Conservation (phyloP, 805 yeast genomes). For the Cyberlindnera mrakii region DNA sequence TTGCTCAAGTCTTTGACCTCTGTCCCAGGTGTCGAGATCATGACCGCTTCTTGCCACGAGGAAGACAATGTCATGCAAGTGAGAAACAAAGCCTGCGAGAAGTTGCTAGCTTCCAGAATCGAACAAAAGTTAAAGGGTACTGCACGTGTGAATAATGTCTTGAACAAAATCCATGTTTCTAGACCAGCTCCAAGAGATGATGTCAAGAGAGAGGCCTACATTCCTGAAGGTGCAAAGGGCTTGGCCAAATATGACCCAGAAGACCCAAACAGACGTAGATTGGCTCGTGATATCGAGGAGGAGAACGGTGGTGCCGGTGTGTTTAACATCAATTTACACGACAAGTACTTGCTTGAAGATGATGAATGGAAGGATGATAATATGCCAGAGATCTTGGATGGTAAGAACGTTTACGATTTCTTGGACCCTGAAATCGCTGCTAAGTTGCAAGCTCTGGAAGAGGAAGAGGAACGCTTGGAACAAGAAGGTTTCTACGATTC, state of each 20-base stretch:
- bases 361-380: conserved; percentile 97
- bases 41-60: conserved; percentile 89
- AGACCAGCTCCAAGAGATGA: conserved; percentile 87
- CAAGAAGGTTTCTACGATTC: conserved; percentile 93
- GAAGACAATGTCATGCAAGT: conserved; percentile 95
- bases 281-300: conserved; percentile 85
- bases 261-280: conserved; percentile 75
- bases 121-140: conserved; percentile 95
- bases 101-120: conserved; percentile 88
- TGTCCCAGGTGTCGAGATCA: conserved; percentile 80
- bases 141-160: conserved; percentile 78
- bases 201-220: conserved; percentile 65
- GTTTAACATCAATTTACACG: conserved; percentile 87
- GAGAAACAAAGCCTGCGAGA: conserved; percentile 96
- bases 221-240: conserved; percentile 68
- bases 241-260: conserved; percentile 64
- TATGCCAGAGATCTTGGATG: conserved; percentile 95
- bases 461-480: conserved; percentile 92
- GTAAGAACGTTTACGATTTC: conserved; percentile 95
- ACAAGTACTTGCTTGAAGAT: conserved; percentile 85
- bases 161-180: conserved; percentile 94
- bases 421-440: conserved; percentile 93
- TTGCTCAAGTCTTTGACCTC: conserved; percentile 59
- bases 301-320: conserved; percentile 99
- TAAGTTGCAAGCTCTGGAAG: conserved; percentile 91